phyloP scores from a whole-genome alignment of 106 monocot genomes.

The Phalaenopsis aphrodite region DNA sequence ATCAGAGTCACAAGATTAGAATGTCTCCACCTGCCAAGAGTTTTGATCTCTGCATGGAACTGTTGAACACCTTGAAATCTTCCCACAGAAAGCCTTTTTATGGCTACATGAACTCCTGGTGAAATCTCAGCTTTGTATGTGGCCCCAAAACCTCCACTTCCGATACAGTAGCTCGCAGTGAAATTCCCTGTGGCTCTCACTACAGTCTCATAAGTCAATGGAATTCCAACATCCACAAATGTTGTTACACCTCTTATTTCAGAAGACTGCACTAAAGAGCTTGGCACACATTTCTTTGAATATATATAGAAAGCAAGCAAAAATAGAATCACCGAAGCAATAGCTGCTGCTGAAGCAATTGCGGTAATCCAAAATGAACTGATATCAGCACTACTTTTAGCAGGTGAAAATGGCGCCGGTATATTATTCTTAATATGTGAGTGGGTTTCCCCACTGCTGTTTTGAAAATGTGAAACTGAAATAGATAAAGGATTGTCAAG shows the following conservation, averaged over 20 bases:
- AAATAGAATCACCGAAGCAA: slow-evolving; percentile 67
- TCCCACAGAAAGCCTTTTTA: slow-evolving; percentile 87
- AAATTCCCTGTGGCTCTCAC: slow-evolving; percentile 66
- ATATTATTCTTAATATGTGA: slow-evolving; percentile 15
- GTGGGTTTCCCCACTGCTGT: slow-evolving; percentile 9
- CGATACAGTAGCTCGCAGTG: slow-evolving; percentile 78
- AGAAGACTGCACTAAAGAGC: slow-evolving; percentile 32
- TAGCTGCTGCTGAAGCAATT: slow-evolving; percentile 69
- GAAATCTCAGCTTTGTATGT: slow-evolving; percentile 96
- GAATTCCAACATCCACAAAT: slow-evolving; percentile 76
- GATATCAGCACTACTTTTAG: slow-evolving; percentile 26
- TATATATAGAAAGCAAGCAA: slow-evolving; percentile 64
- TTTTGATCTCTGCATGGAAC: slow-evolving; percentile 68
- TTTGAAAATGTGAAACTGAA: slow-evolving; percentile 28
- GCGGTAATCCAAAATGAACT: slow-evolving; percentile 79
- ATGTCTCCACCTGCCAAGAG: slow-evolving; percentile 51
- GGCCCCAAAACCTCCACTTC: slow-evolving; percentile 96
- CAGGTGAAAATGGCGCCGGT: slow-evolving; percentile 7
- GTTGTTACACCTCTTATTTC: slow-evolving; percentile 53
- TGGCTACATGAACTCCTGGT: slow-evolving; percentile 78
- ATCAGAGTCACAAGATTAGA: slow-evolving; percentile 63
- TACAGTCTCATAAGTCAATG: slow-evolving; percentile 81
- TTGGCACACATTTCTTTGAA: slow-evolving; percentile 54
- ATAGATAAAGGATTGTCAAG: slow-evolving; percentile 2
- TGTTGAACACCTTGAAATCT: slow-evolving; percentile 52